Base-by-base conservation (phyloP, 1,284 basidiomycete genomes). In the Boletus semigastroideus region DNA sequence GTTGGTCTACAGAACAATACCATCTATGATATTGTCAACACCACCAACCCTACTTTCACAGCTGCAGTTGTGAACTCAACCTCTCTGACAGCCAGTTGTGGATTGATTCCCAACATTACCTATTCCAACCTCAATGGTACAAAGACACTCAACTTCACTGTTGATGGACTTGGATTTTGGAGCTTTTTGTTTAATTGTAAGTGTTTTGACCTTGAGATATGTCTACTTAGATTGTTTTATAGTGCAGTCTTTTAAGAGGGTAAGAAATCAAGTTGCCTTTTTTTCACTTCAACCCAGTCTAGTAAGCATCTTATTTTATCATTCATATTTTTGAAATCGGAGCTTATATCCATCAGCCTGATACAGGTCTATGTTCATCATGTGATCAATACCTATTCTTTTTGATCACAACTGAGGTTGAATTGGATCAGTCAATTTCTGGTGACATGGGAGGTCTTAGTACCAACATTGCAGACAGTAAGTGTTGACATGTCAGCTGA, bases 41-140 rank as follows among this genome's bases (percentile, higher is more conserved):
- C 9, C 1, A 36, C 20, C 3, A 2, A 46, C 5, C 0, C 42
- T 4, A 17, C 2, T 2, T 25, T 45, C 3, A 40, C 28, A 13
- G 37, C n/a, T 48, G 42, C 45, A 22, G 45, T 12, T 51, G 53
- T 59, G 3, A 59, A 59, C 59, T 34, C 48, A 20, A 57, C 56
- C 1, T 48, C 48, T 5, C 2, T 57, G 19, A 34, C 42, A 39
- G 20, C 42, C 1, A 34, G 5, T 2, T 57, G 56, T 51, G 17
- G 47, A 0, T 28, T 57, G 14, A 6, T 57, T 13, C 33, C 53
- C n/a, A 56, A 56, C 30, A 22, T 56, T 9, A 16, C 47, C 20
- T 42, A 17, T 16, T 17, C 2, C 46, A 48, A 5, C 20, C 8
- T 5, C 14, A 14, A 3, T 4, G 16, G 8, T 13, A 19, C 17